Base-by-base conservation (phyloP, 2,329 filamentous ascomycete species). In the Albifimbria verrucaria region DNA sequence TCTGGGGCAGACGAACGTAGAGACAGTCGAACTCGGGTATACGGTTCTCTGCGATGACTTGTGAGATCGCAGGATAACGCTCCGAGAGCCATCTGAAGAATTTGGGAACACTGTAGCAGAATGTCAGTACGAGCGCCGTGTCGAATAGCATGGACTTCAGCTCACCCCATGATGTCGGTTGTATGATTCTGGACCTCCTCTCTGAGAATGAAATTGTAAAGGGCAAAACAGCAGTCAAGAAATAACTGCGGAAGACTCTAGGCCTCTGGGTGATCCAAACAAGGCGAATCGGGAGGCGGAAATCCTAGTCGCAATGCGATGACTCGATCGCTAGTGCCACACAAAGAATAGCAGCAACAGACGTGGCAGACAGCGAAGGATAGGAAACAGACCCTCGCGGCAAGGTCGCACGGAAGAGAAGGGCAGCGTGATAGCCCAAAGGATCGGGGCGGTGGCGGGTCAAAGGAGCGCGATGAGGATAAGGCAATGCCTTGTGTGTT, bases 41-140 rank as follows among this genome's bases (percentile, higher is more conserved):
- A 65, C 94, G 89, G 73, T 97, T 99, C 78, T 99, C 94, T 51
- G 93, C 92, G 68, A 99, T 99, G 65, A 99, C 81, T 79, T 97
- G 93, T 50, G 94, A 99, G 72, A 99, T 99, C 57, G 94, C 87
- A 52, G 94, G 94, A 83, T 99, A 99, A 64, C 95, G 88, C 83
- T 99, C 95, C 55, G 92, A 97, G 81, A 99, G 89, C 94, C 95
- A 99, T 83, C 94, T 84, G 78, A 96, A 96, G 79, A 96, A 96
- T 70, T 96, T 96, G 69, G 89, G 89, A 60, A 85, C 81, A 80
- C 82, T 82, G 57, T 50, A 52, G 53, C 22, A 46, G 28, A 48
- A 49, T 55, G 58, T 51, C 11, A 57, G 52, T 36, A 51, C 32
- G 18, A 39, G 32, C 32, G 32, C 15, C 32, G 11, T 24, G 21